These are phyloP conservation scores for Rhizopogon salebrosus DNA, from an alignment of 768 basidiomycete species.

Conservation along the genomic window DNA sequence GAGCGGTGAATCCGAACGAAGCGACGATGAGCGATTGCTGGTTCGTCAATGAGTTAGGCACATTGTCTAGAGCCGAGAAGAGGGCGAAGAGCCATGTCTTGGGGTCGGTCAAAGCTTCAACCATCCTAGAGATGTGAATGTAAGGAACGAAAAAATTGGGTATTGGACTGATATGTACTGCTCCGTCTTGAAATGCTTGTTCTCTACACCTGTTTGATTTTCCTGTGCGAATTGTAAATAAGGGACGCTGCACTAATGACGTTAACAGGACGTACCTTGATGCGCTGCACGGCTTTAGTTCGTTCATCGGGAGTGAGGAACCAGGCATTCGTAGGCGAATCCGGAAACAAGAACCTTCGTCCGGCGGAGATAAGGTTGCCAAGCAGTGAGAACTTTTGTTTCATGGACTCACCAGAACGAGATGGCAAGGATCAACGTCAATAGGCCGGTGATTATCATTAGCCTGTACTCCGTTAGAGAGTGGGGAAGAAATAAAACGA, in stretches of 20 bases:
- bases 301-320: conserved; percentile 59
- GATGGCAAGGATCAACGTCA: conserved; percentile 48
- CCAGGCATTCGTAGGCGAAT: conserved; percentile 64
- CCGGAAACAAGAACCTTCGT: conserved; percentile 55
- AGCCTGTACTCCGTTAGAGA: conserved; percentile 31
- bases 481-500: neutral
- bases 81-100: conserved; percentile 70
- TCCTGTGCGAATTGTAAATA: conserved; percentile 11
- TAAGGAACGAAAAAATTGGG: neutral
- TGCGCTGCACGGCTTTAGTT: conserved; percentile 47
- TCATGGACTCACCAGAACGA: conserved; percentile 42
- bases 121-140: conserved; percentile 36
- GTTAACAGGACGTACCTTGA: conserved; percentile 38
- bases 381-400: neutral
- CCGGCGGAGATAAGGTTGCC: neutral
- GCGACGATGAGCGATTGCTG: conserved; percentile 55
- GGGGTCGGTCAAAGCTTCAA: conserved; percentile 54
- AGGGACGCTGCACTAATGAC: neutral
- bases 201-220: conserved; percentile 22
- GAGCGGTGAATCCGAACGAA: conserved; percentile 51
- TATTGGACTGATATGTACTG: conserved; percentile 50
- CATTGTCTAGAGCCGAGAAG: conserved; percentile 52
- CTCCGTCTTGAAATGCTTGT: conserved; percentile 33
- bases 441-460: conserved; percentile 57
- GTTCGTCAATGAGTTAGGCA: conserved; percentile 57